Evolutionary conservation across 2,329 filamentous ascomycete genomes (phyloP).

Genomic region (Endoconidiophora polonica): DNA sequence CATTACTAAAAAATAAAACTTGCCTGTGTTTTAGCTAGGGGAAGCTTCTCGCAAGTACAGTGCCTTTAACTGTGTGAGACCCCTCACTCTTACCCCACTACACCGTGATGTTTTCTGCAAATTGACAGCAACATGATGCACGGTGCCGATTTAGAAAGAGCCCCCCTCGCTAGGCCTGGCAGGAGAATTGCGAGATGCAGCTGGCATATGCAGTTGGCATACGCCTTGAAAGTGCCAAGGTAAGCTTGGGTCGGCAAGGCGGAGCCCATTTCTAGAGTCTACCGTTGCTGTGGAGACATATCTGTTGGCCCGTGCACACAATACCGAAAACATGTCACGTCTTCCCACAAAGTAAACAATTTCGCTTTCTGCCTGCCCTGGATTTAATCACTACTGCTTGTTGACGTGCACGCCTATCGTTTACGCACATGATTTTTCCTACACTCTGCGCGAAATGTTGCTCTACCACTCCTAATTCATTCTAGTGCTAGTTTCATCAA

Average conservation of each 20-base stretch:
- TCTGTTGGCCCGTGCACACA: neutral
- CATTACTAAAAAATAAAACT: too few relatives aligned
- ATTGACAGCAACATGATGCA: too few relatives aligned
- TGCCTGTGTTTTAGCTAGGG: neutral
- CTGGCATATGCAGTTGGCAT: neutral
- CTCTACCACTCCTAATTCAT: neutral
- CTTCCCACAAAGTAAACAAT: constrained; percentile 4
- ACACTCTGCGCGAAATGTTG: neutral
- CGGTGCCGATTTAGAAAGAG: too few relatives aligned
- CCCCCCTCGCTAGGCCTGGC: too few relatives aligned
- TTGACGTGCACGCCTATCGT: neutral
- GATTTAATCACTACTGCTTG: neutral
- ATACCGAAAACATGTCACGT: neutral
- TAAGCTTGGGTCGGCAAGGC: neutral
- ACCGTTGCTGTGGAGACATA: constrained; percentile 9
- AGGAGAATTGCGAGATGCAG: neutral
- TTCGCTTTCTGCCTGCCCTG: neutral
- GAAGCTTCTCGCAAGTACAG: neutral
- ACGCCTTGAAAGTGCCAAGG: neutral
- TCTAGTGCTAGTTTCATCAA: neutral
- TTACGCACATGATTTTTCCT: neutral
- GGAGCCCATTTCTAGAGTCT: neutral
- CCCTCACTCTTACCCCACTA: constrained; percentile 8
- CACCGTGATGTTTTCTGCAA: too few relatives aligned
- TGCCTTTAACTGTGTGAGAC: neutral